Evolutionary conservation across 805 yeast genomes (phyloP).

Genomic region (Starmerella bacillaris): DNA sequence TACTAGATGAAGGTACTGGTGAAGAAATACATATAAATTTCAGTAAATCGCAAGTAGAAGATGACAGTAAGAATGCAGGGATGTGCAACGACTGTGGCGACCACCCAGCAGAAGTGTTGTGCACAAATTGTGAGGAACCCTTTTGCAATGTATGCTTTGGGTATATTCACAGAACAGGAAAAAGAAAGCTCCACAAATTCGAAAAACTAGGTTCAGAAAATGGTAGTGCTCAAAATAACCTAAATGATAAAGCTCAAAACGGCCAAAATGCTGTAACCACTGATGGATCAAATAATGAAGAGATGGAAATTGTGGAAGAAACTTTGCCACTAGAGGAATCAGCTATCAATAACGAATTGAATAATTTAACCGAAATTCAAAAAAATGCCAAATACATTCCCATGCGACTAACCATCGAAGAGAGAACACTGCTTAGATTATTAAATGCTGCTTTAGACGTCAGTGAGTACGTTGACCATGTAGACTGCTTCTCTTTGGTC

Average conservation of each 20-base stretch:
- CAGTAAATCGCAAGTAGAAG: no score
- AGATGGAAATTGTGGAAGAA: not conserved
- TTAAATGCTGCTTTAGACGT: conserved; percentile 64
- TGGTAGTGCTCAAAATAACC: not conserved
- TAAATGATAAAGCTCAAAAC: not conserved
- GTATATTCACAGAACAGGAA: conserved; percentile 51
- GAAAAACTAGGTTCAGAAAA: not conserved
- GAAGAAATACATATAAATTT: no score
- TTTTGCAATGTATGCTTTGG: conserved; percentile 56
- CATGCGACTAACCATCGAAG: conserved; percentile 46
- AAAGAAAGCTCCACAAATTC: conserved; percentile 18
- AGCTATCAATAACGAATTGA: conserved; percentile 1
- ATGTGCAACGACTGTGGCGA: conserved; percentile 57
- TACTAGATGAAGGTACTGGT: conserved; percentile 19
- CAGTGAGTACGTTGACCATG: conserved; percentile 63
- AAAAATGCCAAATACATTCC: conserved; percentile 41
- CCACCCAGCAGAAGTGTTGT: conserved; percentile 48
- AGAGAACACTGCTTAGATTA: conserved; percentile 46
- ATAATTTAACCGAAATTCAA: conserved; percentile 15
- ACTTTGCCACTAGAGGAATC: not conserved
- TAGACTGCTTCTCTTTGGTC: conserved; percentile 47
- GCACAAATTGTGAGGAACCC: conserved; percentile 44
- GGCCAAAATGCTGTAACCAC: not conserved
- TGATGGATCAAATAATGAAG: not conserved
- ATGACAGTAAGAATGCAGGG: conserved; percentile 7